These are phyloP conservation scores for Solanum verrucosum DNA, from an alignment of 257 asterid genomes.

Conservation along the genomic window DNA sequence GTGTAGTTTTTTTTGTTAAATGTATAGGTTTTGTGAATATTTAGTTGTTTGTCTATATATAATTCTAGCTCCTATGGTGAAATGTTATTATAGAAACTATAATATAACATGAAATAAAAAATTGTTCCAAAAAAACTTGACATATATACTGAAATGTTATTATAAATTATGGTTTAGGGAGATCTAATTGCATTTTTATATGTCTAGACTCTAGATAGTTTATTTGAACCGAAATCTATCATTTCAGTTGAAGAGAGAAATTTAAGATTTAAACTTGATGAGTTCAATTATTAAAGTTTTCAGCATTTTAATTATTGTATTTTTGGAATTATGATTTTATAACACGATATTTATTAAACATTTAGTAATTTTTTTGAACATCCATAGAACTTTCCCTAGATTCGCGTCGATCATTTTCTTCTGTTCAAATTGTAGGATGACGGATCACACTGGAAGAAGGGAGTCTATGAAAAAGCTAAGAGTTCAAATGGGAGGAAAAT, in stretches of 20 bases:
- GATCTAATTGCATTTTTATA: not conserved
- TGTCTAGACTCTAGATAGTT: not conserved
- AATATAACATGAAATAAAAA: too few species aligned
- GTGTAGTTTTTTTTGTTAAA: not conserved
- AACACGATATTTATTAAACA: not conserved
- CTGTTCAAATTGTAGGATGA: conserved; percentile 11
- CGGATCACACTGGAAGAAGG: conserved; percentile 38
- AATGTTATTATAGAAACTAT: too few species aligned
- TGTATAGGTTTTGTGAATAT: not conserved
- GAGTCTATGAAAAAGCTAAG: conserved; percentile 11
- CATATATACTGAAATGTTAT: not conserved
- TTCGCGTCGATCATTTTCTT: not conserved
- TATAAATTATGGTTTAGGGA: not conserved
- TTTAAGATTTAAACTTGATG: not conserved
- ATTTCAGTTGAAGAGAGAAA: not conserved
- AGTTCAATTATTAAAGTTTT: not conserved
- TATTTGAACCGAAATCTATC: not conserved
- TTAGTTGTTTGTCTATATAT: not conserved
- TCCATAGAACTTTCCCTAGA: too few species aligned
- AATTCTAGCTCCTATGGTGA: fast-evolving
- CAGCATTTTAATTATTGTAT: not conserved
- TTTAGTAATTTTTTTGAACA: not conserved
- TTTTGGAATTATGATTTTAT: not conserved
- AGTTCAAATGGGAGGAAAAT: conserved; percentile 7
- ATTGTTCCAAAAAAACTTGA: not conserved